phyloP scores from a whole-genome alignment of 257 asterid species.

The Fraxinus pennsylvanica region DNA sequence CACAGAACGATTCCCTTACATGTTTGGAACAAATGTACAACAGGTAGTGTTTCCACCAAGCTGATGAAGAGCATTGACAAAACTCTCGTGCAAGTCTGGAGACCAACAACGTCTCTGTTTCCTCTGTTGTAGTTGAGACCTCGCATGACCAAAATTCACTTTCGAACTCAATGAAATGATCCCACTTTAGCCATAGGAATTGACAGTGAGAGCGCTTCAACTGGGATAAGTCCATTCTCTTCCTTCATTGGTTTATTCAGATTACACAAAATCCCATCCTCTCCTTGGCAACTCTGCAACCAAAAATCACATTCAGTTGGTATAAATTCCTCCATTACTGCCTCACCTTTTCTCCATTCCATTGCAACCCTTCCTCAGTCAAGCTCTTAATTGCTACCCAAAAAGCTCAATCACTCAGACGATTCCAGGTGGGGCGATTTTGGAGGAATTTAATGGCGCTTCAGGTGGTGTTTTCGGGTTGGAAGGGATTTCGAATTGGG shows the following conservation, averaged over 20 bases:
- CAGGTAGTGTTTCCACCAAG: too few species aligned
- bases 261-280: slow-evolving; percentile 21
- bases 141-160: slow-evolving; percentile 3
- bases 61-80: slow-evolving; percentile 61
- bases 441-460: too few species aligned
- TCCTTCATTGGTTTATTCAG: slow-evolving; percentile 33
- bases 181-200: slow-evolving; percentile 23
- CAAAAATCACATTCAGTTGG: background rate
- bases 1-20: too few species aligned
- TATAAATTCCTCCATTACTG: slow-evolving; percentile 35
- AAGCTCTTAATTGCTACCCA: slow-evolving; percentile 49
- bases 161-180: slow-evolving; percentile 18
- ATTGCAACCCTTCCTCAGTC: slow-evolving; percentile 39
- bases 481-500: too few species aligned
- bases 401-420: background rate
- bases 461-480: too few species aligned
- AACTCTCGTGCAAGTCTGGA: slow-evolving; percentile 54
- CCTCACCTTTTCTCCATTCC: slow-evolving; percentile 27
- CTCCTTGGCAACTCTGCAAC: slow-evolving; percentile 35
- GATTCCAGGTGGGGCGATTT: too few species aligned
- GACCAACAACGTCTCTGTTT: slow-evolving; percentile 80
- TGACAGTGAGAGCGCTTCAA: slow-evolving; percentile 31
- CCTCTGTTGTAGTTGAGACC: slow-evolving; percentile 35
- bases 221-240: slow-evolving; percentile 26
- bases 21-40: too few species aligned